Conservation (phyloP, 805 yeast genomes). For the Teunomyces tritomae region DNA sequence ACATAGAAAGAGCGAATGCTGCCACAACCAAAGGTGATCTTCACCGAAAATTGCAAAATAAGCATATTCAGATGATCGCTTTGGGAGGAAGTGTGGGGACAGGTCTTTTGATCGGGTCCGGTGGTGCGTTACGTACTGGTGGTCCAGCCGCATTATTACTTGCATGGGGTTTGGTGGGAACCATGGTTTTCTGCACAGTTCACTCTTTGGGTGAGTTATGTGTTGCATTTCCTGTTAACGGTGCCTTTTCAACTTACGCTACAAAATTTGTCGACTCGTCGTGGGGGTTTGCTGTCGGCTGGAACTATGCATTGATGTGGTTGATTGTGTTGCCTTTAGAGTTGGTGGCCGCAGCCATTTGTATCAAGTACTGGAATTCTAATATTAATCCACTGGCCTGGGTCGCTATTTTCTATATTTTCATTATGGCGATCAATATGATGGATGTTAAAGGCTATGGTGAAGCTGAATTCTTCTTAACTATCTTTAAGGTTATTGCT, state of each 20-base stretch:
- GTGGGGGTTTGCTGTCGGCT: constrained; percentile 42
- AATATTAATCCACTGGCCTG: constrained; percentile 36
- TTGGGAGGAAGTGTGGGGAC: constrained; percentile 30
- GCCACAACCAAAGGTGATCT: constrained; percentile 27
- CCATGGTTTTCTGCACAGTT: constrained; percentile 57
- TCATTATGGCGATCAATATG: constrained; percentile 27
- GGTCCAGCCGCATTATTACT: constrained; percentile 48
- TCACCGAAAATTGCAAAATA: constrained; percentile 19
- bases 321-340: constrained; percentile 36
- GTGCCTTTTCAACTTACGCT: constrained; percentile 40
- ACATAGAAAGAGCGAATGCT: constrained; percentile 34
- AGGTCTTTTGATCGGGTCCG: constrained; percentile 48
- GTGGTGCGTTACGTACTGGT: constrained; percentile 38
- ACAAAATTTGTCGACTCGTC: constrained; percentile 36
- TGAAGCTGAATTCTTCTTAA: constrained; percentile 33
- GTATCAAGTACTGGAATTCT: constrained; percentile 33
- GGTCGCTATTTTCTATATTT: constrained; percentile 33
- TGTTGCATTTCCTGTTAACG: constrained; percentile 40
- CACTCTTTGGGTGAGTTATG: constrained; percentile 68
- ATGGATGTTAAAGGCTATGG: constrained; percentile 40
- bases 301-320: constrained; percentile 41
- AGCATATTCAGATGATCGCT: constrained; percentile 28
- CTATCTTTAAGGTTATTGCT: constrained; percentile 33
- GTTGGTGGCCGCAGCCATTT: constrained; percentile 39
- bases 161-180: constrained; percentile 56